These are phyloP conservation scores for Populus ilicifolia DNA, from an alignment of 345 rosid species.

Conservation along the genomic window DNA sequence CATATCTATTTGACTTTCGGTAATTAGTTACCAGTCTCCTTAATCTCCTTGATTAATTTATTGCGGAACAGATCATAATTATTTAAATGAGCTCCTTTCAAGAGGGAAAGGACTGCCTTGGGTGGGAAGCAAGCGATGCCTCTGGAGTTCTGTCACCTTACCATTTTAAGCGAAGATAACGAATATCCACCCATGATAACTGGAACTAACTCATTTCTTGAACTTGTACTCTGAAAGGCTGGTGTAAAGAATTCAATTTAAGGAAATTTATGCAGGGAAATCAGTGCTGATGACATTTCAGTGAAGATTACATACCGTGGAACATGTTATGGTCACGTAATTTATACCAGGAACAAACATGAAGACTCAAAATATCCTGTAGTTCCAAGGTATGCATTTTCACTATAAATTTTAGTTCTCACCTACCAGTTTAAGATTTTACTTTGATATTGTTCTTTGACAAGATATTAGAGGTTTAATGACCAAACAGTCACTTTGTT, in stretches of 20 bases:
- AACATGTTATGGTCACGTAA: slow-evolving; percentile 68
- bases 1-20: too few species aligned
- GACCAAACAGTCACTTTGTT: too few species aligned
- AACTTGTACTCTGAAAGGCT: too few species aligned
- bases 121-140: neutral
- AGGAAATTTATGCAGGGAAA: slow-evolving; percentile 35
- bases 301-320: slow-evolving; percentile 73
- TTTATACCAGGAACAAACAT: slow-evolving; percentile 55
- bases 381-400: slow-evolving; percentile 57
- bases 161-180: neutral
- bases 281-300: slow-evolving; percentile 54
- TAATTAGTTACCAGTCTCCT: too few species aligned
- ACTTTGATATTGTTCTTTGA: too few species aligned
- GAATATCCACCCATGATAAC: too few species aligned
- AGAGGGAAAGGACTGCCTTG: slow-evolving; percentile 1
- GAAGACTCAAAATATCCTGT: slow-evolving; percentile 65
- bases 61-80: neutral
- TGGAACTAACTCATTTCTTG: too few species aligned
- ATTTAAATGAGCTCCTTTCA: neutral
- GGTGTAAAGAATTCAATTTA: neutral
- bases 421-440: too few species aligned
- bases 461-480: too few species aligned
- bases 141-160: neutral
- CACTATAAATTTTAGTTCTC: too few species aligned
- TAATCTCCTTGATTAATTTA: too few species aligned